Conservation (phyloP, 805 yeast genomes). For the Cyberlindnera bimundalis region DNA sequence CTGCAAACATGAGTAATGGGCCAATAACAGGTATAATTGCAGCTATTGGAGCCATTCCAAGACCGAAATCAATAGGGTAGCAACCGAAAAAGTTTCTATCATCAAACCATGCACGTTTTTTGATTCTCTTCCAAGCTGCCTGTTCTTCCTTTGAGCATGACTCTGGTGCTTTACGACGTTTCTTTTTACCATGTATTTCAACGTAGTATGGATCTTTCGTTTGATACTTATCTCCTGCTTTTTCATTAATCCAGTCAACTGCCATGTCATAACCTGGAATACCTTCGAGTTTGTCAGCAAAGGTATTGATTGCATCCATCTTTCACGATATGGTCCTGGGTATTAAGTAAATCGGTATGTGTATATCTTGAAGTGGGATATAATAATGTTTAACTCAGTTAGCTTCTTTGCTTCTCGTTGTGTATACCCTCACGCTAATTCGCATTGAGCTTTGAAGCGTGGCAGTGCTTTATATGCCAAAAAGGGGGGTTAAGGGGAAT, state of each 20-base stretch:
- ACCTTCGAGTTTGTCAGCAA: conserved; percentile 36
- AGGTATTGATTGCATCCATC: conserved; percentile 23
- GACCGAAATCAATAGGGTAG: conserved; percentile 67
- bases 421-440: no score
- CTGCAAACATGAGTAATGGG: conserved; percentile 72
- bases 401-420: no score
- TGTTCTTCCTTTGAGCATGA: conserved; percentile 56
- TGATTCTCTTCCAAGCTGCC: conserved; percentile 69
- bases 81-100: conserved; percentile 83
- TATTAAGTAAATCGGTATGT: no score
- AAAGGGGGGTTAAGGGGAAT: no score
- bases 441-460: no score
- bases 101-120: conserved; percentile 79
- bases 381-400: no score
- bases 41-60: conserved; percentile 75
- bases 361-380: no score
- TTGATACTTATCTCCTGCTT: conserved; percentile 61
- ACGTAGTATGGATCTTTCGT: conserved; percentile 66
- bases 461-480: no score
- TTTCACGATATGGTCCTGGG: no score
- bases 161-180: conserved; percentile 57
- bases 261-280: conserved; percentile 58
- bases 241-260: conserved; percentile 59
- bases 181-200: conserved; percentile 47
- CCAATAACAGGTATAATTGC: conserved; percentile 81